A percentile compares a stretch with the other conserved stretches of the same genome.
phyloP scores from a whole-genome alignment of 768 basidiomycete genomes.

The Exidia glandulosa region DNA sequence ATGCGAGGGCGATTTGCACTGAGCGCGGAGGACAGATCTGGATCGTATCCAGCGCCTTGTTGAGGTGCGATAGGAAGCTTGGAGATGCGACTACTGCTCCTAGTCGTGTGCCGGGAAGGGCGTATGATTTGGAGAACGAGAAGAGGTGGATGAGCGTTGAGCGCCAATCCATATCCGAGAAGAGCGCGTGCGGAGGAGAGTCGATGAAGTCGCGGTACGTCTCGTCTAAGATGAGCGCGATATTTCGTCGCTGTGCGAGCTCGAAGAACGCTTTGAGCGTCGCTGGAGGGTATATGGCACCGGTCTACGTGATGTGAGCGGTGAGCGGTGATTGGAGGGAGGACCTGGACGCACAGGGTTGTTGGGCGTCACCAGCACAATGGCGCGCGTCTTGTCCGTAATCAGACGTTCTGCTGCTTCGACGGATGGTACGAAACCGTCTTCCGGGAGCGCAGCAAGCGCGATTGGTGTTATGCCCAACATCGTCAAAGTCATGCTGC shows the following conservation, averaged over 20 bases:
- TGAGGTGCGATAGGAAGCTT: constrained; percentile 36
- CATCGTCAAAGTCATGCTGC: constrained; percentile 59
- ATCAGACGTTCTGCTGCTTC: constrained; percentile 40
- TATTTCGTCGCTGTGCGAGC: constrained; percentile 39
- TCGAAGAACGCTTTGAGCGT: constrained; percentile 48
- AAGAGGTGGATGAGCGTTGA: constrained; percentile 54
- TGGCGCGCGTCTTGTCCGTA: constrained; percentile 49
- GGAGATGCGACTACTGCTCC: constrained; percentile 60
- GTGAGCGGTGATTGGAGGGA: not conserved
- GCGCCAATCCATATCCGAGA: constrained; percentile 41
- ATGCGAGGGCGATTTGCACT: constrained; percentile 53
- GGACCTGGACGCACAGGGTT: constrained; percentile 41
- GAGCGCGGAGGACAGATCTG: constrained; percentile 73
- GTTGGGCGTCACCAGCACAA: constrained; percentile 67
- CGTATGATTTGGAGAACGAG: constrained; percentile 74
- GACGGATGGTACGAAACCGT: constrained; percentile 51
- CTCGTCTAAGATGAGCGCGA: constrained; percentile 76
- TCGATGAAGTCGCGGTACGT: constrained; percentile 76
- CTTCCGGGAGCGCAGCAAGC: constrained; percentile 36
- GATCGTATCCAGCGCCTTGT: constrained; percentile 62
- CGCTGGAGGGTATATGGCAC: constrained; percentile 49
- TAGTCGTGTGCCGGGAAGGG: constrained; percentile 72
- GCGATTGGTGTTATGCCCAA: constrained; percentile 49
- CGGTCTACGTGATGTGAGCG: constrained; percentile 35
- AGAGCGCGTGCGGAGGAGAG: constrained; percentile 49